phyloP scores from a whole-genome alignment of 2,329 filamentous ascomycete species.

The Rhytidhysteron rufulum region DNA sequence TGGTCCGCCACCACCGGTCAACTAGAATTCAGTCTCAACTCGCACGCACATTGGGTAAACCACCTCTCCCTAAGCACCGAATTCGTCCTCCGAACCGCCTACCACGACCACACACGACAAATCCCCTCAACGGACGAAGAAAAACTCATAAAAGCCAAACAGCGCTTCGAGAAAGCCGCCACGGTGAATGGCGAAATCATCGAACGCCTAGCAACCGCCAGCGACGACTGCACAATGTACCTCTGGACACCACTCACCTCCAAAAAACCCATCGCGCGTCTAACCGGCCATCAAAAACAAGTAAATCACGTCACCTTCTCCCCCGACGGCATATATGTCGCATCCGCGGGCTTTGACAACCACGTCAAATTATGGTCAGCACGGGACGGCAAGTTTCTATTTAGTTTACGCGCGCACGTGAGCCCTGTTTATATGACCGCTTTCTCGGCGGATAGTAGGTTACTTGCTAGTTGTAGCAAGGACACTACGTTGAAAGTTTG shows the following conservation, averaged over 20 bases:
- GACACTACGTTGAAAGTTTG: conserved; percentile 94
- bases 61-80: conserved; percentile 92
- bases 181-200: conserved; percentile 70
- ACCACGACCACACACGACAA: conserved; percentile 73
- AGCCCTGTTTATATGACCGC: conserved; percentile 88
- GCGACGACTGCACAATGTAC: conserved; percentile 94
- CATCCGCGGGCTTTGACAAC: conserved; percentile 89
- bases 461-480: conserved; percentile 82
- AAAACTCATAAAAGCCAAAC: conserved; percentile 70
- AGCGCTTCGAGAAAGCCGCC: conserved; percentile 82
- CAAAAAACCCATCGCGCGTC: conserved; percentile 79
- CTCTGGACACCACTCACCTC: conserved; percentile 79
- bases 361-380: conserved; percentile 90
- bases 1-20: conserved; percentile 82
- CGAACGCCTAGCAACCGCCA: conserved; percentile 84
- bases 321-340: conserved; percentile 81
- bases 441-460: conserved; percentile 87
- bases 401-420: conserved; percentile 83
- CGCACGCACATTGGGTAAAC: conserved; percentile 94
- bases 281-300: conserved; percentile 94
- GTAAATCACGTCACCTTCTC: conserved; percentile 96
- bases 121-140: conserved; percentile 66
- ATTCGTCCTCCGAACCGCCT: conserved; percentile 80
- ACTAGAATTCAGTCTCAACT: conserved; percentile 71
- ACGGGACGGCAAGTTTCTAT: conserved; percentile 71